These are phyloP conservation scores for Amborella trichopoda DNA, from an alignment of 164 flowering plant species.

Conservation along the genomic window DNA sequence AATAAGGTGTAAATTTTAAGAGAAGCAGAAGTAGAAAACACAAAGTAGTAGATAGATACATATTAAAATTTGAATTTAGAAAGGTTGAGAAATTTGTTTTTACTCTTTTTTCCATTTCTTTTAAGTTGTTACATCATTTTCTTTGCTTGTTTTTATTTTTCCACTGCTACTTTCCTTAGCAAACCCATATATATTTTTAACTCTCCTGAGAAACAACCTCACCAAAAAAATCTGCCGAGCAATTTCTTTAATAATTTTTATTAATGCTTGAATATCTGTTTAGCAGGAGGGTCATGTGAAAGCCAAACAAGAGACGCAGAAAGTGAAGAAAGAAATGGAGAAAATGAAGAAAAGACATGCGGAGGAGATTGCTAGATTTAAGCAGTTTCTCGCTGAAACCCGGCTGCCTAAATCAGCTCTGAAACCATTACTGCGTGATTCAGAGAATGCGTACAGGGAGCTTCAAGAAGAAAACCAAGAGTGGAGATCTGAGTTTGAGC, in stretches of 20 bases:
- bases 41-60: too few species aligned
- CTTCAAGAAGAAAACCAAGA: slow-evolving; percentile 60
- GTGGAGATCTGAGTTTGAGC: slow-evolving; percentile 87
- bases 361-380: slow-evolving; percentile 91
- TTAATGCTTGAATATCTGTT: not conserved
- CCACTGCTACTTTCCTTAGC: not conserved
- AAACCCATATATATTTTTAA: not conserved
- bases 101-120: not conserved
- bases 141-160: not conserved
- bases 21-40: too few species aligned
- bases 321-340: slow-evolving; percentile 73
- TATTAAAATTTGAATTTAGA: too few species aligned
- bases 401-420: slow-evolving; percentile 78
- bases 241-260: not conserved
- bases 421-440: slow-evolving; percentile 36
- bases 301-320: slow-evolving; percentile 62
- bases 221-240: not conserved
- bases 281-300: slow-evolving; percentile 40
- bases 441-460: slow-evolving; percentile 12
- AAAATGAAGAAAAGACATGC: slow-evolving; percentile 82
- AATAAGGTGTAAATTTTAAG: too few species aligned
- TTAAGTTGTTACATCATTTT: not conserved
- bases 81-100: not conserved
- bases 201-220: not conserved
- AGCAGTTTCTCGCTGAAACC: slow-evolving; percentile 87